Evolutionary conservation across 495 filamentous ascomycete species (phyloP).

Genomic region (Podospora anserina): DNA sequence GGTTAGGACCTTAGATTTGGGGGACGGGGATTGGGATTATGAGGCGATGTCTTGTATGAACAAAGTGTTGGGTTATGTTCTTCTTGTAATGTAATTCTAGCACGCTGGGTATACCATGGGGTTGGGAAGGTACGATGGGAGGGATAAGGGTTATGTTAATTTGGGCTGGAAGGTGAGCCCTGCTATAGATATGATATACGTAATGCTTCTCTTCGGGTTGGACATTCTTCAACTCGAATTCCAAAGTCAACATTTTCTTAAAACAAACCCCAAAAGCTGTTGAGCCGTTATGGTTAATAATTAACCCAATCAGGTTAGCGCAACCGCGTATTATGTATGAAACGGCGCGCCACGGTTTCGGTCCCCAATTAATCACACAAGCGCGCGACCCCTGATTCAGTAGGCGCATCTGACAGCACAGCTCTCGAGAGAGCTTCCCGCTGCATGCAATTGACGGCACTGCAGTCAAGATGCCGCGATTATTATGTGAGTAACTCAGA

Average conservation of each 20-base stretch:
- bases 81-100: slow-evolving; percentile 2
- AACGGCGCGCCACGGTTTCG: slow-evolving; percentile 11
- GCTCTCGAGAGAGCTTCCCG: neutral
- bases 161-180: neutral
- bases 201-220: neutral
- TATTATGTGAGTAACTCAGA: slow-evolving; percentile 26
- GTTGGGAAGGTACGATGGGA: neutral
- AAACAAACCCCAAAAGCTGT: neutral
- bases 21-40: neutral
- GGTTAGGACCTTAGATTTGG: slow-evolving; percentile 55
- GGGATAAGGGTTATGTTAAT: neutral
- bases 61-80: neutral
- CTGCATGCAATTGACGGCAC: slow-evolving; percentile 26
- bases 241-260: neutral
- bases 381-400: slow-evolving; percentile 16
- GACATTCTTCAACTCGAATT: neutral
- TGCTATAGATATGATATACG: neutral
- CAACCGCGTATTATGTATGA: slow-evolving; percentile 19
- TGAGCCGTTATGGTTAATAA: neutral
- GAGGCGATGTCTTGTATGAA: neutral
- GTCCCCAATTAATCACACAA: slow-evolving; percentile 9
- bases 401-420: neutral
- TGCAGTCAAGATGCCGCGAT: slow-evolving; percentile 37
- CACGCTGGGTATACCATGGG: neutral
- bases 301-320: slow-evolving; percentile 15